Base-by-base conservation (phyloP, 106 monocot genomes). In the Acorus gramineus region DNA sequence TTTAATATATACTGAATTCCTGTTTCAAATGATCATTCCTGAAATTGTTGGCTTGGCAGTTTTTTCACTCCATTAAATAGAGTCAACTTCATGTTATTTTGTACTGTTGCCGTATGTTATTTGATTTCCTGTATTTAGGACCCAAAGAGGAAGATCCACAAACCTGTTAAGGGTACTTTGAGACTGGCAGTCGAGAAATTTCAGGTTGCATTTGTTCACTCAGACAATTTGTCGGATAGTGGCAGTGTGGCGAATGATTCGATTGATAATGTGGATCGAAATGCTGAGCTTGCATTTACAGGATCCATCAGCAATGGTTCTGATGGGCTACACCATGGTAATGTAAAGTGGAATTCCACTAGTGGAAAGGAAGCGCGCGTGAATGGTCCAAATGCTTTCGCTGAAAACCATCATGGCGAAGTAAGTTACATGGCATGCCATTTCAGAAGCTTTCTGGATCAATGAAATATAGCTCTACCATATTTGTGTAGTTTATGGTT, bases 61-160 rank as follows among this genome's bases (percentile, higher is more conserved):
- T 28, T 28, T 28, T 28, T 28, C 28, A 28, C 28, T 28, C 1
- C 28, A 28, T 28, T 28, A 28, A 28, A 28, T 28, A 28, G 28
- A 28, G 28, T 28, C 28, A 28, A 28, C 28, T 28, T 28, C 28
- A 28, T 28, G 28, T 28, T 28, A 28, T 28, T 0, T 28, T 28
- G 28, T 28, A 28, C 1, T 28, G 28, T 28, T 28, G 28, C 28
- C 1, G 28, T 28, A 28, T 28, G 28, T 28, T 28, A 28, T 28
- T 28, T 28, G 28, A 0, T 61, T 1, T 72, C 78, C 47, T 52
- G 8, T 53, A 11, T 68, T 59, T 74, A 98, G 96, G 96, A 98
- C 47, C 96, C 96, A 28, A 98, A 92, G 67, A 50, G 92, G 65
- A 98, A 98, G 81, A 68, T 88, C 12, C 91, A 98, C 79, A 98